A percentile compares a stretch with the other conserved stretches of the same genome.
Evolutionary conservation across 768 basidiomycete species (phyloP).

Genomic region (Saitozyma sp.): DNA sequence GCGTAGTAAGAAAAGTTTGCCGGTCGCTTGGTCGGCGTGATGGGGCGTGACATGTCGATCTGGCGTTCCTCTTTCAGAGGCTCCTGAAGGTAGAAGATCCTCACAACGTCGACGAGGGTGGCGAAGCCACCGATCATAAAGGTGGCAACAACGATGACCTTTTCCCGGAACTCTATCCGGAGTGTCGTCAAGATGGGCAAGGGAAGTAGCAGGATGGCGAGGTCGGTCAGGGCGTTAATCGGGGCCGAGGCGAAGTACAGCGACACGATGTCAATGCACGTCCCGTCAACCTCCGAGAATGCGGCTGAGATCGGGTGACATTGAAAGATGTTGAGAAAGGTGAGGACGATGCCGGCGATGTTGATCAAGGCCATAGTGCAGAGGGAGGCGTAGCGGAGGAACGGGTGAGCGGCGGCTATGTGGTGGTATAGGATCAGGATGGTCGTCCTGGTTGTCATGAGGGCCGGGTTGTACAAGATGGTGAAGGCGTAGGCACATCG

Average conservation of each 20-base stretch:
- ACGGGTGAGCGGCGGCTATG: slow-evolving; percentile 36
- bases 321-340: slow-evolving; percentile 48
- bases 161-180: slow-evolving; percentile 46
- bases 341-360: slow-evolving; percentile 45
- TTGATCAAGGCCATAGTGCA: slow-evolving; percentile 37
- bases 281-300: slow-evolving; percentile 16
- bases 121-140: slow-evolving; percentile 49
- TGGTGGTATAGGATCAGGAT: slow-evolving; percentile 45
- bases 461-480: slow-evolving; percentile 46
- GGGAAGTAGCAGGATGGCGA: slow-evolving; percentile 46
- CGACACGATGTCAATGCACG: slow-evolving; percentile 44
- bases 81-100: slow-evolving; percentile 48
- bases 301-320: slow-evolving; percentile 45
- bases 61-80: slow-evolving; percentile 32
- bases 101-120: slow-evolving; percentile 47
- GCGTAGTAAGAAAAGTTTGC: slow-evolving; percentile 39
- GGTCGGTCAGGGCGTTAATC: slow-evolving; percentile 49
- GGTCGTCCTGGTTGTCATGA: slow-evolving; percentile 48
- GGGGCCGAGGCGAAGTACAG: slow-evolving; percentile 49
- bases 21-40: slow-evolving; percentile 12
- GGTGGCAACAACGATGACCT: slow-evolving; percentile 45
- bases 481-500: slow-evolving; percentile 40
- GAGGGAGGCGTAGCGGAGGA: slow-evolving; percentile 41
- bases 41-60: slow-evolving; percentile 2
- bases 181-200: slow-evolving; percentile 48